Evolutionary conservation across 1,284 basidiomycete genomes (phyloP), one percentile per base, ranked within the genome.

Genomic region (Ceratobasidium sp.): DNA sequence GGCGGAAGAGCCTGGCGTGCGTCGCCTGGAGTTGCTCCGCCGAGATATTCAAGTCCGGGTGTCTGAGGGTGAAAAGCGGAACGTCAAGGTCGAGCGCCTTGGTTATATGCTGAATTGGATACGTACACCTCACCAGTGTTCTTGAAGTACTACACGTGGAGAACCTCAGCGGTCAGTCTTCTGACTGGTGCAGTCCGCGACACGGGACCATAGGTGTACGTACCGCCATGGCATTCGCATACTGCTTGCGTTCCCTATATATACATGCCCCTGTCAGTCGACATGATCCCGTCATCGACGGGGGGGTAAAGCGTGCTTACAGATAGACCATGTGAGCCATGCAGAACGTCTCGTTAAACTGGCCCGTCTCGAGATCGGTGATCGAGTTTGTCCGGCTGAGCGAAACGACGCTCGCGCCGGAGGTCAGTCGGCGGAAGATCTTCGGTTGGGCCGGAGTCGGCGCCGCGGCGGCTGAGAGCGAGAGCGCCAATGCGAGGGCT

Each of bases 331-430:
- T 67, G 52, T 67, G 64, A 67, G 64, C 64, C 64, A 67, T 67
- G 43, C 50, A 67, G 50, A 67, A 55, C 23, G 64, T 67, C 64
- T 67, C 64, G 36, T 55, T 67, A 28, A 67, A 67, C 64, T 67
- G 64, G 32, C 64, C 64, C 28, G 50, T 55, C 28, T 67, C 36
- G 50, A 67, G 64, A 23, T 67, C 50, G 16, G 64, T 55, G 50
- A 67, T 67, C 46, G 64, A 67, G n/a, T 67, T 67, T 36, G 64
- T 67, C 50, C 64, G 64, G 36, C 64, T 67, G 64, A 67, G 64
- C n/a, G 64, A 53, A 23, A 55, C 3, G n/a, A 67, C 48, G 32
- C 50, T 41, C 6, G 50, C 28, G 10, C 64, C 64, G n/a, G 64
- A 32, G 12, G 64, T 67, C 36, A 67, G 45, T 41, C 64, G 64